phyloP scores from a whole-genome alignment of 2,329 filamentous ascomycete genomes.

The Pseudogymnoascus sp. region DNA sequence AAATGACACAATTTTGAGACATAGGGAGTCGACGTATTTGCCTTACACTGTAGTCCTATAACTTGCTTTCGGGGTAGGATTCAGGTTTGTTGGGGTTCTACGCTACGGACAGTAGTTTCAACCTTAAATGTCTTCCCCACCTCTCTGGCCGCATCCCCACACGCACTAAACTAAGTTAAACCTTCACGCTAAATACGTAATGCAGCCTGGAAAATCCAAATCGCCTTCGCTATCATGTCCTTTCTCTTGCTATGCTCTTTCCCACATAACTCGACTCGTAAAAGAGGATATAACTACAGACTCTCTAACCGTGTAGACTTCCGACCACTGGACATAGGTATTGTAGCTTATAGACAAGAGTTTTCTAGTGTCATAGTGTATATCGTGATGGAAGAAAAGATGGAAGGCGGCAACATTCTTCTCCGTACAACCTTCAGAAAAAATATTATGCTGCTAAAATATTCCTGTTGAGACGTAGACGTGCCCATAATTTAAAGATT shows the following conservation, averaged over 20 bases:
- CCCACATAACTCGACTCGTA: not conserved
- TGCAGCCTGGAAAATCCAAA: not conserved
- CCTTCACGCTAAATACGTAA: not conserved
- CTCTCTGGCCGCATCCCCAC: not conserved
- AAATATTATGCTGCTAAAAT: conserved; percentile 12
- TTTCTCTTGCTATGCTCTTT: not conserved
- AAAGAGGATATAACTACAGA: not conserved
- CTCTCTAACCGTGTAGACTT: not conserved
- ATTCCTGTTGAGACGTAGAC: conserved; percentile 15
- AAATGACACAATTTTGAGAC: not conserved
- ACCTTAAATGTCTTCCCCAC: not conserved
- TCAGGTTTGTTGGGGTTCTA: not conserved
- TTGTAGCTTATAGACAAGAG: not conserved
- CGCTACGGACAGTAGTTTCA: not conserved
- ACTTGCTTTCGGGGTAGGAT: not conserved
- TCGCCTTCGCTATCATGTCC: not conserved
- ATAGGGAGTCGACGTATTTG: not conserved
- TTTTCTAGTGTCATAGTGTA: not conserved
- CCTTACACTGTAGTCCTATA: not conserved
- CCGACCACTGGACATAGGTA: not conserved
- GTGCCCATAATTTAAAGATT: conserved; percentile 15
- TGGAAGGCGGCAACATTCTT: not conserved
- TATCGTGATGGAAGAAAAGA: not conserved
- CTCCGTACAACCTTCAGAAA: too few relatives aligned
- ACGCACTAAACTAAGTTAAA: not conserved